Conservation (phyloP, 495 filamentous ascomycete genomes). For the Hypoxylon crocopeplum region DNA sequence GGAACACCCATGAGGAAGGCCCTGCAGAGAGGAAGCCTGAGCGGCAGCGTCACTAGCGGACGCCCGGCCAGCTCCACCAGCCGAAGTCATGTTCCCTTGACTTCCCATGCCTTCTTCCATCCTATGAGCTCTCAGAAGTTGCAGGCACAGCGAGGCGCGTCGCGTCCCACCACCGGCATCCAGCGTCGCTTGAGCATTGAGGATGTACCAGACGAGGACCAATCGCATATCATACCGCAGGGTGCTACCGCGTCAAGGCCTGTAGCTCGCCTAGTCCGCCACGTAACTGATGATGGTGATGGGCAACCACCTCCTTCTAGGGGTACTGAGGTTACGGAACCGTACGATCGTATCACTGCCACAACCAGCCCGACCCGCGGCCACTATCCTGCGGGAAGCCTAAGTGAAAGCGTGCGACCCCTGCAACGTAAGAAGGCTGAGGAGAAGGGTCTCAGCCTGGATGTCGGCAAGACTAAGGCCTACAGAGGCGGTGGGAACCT, state of each 20-base stretch:
- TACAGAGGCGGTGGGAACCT: constrained; percentile 53
- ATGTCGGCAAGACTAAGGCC: constrained; percentile 58
- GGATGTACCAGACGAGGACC: constrained; percentile 45
- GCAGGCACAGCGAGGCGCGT: constrained; percentile 81
- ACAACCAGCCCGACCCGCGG: constrained; percentile 76
- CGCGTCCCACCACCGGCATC: constrained; percentile 46
- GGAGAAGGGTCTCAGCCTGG: constrained; percentile 61
- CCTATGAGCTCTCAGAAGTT: constrained; percentile 97
- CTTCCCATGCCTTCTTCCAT: constrained; percentile 89
- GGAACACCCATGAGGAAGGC: constrained; percentile 54
- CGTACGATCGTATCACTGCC: constrained; percentile 68
- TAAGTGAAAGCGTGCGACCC: constrained; percentile 76
- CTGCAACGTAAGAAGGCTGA: constrained; percentile 64
- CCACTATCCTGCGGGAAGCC: constrained; percentile 67
- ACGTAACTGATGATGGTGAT: constrained; percentile 61
- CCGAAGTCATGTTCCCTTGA: constrained; percentile 87
- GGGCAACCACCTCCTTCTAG: constrained; percentile 68
- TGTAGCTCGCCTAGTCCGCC: constrained; percentile 42
- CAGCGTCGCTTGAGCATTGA: constrained; percentile 49
- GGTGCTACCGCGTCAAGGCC: constrained; percentile 59
- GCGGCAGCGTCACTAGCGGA: constrained; percentile 52
- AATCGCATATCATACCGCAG: constrained; percentile 45
- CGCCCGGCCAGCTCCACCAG: constrained; percentile 71
- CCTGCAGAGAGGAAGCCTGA: constrained; percentile 49
- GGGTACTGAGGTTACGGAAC: constrained; percentile 78